These are phyloP conservation scores for Solanum okadae DNA, from an alignment of 257 asterid genomes.

Conservation along the genomic window DNA sequence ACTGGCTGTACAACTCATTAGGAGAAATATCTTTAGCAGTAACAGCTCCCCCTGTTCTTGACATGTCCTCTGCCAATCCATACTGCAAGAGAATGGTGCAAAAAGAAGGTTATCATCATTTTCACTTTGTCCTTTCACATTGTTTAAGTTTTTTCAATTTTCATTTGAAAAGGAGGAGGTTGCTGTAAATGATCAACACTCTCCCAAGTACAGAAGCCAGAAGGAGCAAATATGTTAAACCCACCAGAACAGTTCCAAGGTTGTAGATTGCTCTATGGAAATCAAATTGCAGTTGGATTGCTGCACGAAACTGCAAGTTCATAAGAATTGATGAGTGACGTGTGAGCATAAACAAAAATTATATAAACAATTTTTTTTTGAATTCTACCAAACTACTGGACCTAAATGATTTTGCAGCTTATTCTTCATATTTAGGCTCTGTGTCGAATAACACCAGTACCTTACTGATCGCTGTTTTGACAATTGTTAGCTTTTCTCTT, in stretches of 20 bases:
- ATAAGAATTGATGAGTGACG: neutral
- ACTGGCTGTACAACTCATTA: slow-evolving; percentile 91
- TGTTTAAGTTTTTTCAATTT: neutral
- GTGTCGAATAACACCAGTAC: slow-evolving; percentile 24
- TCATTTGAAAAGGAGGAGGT: neutral
- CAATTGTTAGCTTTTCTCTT: slow-evolving; percentile 90
- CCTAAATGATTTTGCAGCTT: neutral
- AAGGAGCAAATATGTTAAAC: slow-evolving; percentile 19
- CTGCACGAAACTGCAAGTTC: slow-evolving; percentile 80
- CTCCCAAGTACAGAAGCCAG: neutral
- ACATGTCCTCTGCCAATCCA: slow-evolving; percentile 94
- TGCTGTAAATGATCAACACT: slow-evolving; percentile 4
- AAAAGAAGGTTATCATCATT: slow-evolving; percentile 10
- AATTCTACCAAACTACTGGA: neutral
- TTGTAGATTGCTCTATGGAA: slow-evolving; percentile 98
- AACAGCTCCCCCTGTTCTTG: slow-evolving; percentile 76
- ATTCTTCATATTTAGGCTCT: neutral
- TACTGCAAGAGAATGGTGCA: slow-evolving; percentile 47
- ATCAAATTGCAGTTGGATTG: slow-evolving; percentile 94
- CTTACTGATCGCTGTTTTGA: slow-evolving; percentile 91
- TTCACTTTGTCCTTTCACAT: neutral
- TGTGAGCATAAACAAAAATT: neutral
- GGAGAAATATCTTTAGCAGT: slow-evolving; percentile 68
- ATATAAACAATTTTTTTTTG: neutral
- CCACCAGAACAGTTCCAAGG: slow-evolving; percentile 98